A percentile compares a stretch with the other conserved stretches of the same genome.
Conservation (phyloP, 2,329 filamentous ascomycete species). For the Hirsutella rhossiliensis region DNA sequence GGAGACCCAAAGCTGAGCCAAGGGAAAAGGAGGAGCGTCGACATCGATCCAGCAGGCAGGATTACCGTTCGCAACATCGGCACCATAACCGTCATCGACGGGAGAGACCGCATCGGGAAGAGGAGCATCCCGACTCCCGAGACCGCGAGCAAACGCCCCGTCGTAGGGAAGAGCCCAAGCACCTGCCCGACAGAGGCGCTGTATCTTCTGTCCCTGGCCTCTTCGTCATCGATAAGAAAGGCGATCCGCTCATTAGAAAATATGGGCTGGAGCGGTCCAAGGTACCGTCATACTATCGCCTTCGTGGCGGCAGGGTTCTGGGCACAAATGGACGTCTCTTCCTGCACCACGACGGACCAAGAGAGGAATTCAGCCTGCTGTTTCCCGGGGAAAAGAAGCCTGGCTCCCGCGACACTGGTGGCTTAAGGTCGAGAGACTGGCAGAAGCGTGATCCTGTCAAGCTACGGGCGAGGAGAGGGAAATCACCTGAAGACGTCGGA, state of each 20-base stretch:
- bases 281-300: constrained; percentile 58
- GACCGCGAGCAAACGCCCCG: neutral
- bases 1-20: constrained; percentile 7
- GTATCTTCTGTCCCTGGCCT: constrained; percentile 11
- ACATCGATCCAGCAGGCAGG: constrained; percentile 4
- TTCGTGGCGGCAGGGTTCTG: constrained; percentile 57
- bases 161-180: constrained; percentile 1
- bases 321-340: constrained; percentile 48
- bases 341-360: constrained; percentile 54
- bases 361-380: constrained; percentile 40
- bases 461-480: constrained; percentile 19
- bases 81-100: constrained; percentile 9
- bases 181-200: neutral
- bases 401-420: constrained; percentile 27
- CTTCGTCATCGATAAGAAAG: constrained; percentile 59
- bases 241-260: constrained; percentile 61
- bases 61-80: constrained; percentile 4
- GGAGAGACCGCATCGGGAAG: neutral
- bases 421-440: constrained; percentile 29
- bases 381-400: constrained; percentile 25
- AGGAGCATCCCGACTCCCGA: constrained; percentile 4
- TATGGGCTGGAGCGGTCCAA: constrained; percentile 66
- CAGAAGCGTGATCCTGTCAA: constrained; percentile 26
- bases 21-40: constrained; percentile 2
- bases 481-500: constrained; percentile 10